Evolutionary conservation across 2,329 filamentous ascomycete species (phyloP).

Genomic region (Pestalotiopsis sp.): DNA sequence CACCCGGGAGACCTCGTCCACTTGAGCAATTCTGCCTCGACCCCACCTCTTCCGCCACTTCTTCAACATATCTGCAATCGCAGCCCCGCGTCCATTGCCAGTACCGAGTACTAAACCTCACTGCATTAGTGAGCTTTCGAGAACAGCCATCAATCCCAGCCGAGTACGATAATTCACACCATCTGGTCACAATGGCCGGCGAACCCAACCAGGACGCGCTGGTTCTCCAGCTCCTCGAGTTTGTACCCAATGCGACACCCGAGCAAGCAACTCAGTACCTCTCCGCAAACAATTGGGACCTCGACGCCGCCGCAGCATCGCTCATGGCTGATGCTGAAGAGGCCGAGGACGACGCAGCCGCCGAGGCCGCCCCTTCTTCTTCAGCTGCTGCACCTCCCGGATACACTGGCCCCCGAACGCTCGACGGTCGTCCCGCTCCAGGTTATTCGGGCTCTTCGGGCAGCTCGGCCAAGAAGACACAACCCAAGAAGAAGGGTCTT

Average conservation of each 20-base stretch:
- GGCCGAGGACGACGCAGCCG: conserved; percentile 42
- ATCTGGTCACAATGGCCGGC: conserved; percentile 33
- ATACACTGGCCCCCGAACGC: conserved; percentile 64
- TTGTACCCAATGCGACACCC: conserved; percentile 54
- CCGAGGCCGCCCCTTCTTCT: conserved; percentile 46
- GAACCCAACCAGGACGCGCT: conserved; percentile 42
- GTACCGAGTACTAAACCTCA: neutral
- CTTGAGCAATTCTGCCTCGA: no score
- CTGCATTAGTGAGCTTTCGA: neutral
- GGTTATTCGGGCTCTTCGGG: conserved; percentile 32
- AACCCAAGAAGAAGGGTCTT: conserved; percentile 61
- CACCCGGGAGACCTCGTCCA: no score
- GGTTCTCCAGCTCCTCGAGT: conserved; percentile 53
- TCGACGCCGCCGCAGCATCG: conserved; percentile 62
- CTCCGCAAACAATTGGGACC: conserved; percentile 65
- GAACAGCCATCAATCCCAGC: neutral
- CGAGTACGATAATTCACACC: neutral
- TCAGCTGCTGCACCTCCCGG: conserved; percentile 28
- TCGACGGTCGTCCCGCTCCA: conserved; percentile 63
- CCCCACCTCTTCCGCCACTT: no score
- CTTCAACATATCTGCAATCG: neutral
- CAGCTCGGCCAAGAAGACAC: conserved; percentile 41
- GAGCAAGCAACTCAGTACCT: conserved; percentile 71
- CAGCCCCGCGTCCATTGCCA: neutral
- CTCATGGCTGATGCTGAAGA: conserved; percentile 64